Evolutionary conservation across 2,329 filamentous ascomycete species (phyloP).

Genomic region (Ceratocystis colombiana): DNA sequence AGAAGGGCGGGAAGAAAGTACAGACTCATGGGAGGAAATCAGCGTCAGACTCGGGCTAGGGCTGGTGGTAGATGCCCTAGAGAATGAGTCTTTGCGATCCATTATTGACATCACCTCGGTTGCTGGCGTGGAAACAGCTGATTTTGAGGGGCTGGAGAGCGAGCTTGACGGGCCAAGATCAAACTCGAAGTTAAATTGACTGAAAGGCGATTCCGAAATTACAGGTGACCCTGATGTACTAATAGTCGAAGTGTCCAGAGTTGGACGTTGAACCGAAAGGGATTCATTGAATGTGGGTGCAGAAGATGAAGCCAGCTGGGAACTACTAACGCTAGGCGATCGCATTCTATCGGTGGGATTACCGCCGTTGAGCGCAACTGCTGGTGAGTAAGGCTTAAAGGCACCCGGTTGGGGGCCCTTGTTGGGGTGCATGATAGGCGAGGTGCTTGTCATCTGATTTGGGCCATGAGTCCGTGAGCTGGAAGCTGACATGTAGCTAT

Average conservation of each 20-base stretch:
- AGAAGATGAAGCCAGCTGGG: neutral
- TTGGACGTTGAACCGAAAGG: neutral
- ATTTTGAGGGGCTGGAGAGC: neutral
- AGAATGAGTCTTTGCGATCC: constrained; percentile 8
- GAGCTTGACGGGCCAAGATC: constrained; percentile 17
- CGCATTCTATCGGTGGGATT: constrained; percentile 3
- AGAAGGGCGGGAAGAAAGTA: constrained; percentile 22
- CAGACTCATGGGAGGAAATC: constrained; percentile 16
- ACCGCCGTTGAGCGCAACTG: constrained; percentile 6
- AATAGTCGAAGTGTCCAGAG: neutral
- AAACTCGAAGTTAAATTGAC: constrained; percentile 25
- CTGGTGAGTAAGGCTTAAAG: constrained; percentile 25
- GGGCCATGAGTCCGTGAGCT: constrained; percentile 16
- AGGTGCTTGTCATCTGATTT: neutral
- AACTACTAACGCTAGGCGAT: constrained; percentile 3
- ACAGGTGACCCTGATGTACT: constrained; percentile 7
- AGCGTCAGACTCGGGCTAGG: constrained; percentile 20
- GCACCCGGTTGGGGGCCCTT: neutral
- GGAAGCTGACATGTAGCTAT: constrained; percentile 6
- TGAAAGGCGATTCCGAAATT: constrained; percentile 23
- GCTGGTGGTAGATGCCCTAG: constrained; percentile 20
- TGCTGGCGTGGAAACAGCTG: constrained; percentile 1
- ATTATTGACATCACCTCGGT: constrained; percentile 14
- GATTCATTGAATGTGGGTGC: neutral
- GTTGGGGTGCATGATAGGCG: neutral